Base-by-base conservation (phyloP, 306 rosid species). In the Malus sylvestris region DNA sequence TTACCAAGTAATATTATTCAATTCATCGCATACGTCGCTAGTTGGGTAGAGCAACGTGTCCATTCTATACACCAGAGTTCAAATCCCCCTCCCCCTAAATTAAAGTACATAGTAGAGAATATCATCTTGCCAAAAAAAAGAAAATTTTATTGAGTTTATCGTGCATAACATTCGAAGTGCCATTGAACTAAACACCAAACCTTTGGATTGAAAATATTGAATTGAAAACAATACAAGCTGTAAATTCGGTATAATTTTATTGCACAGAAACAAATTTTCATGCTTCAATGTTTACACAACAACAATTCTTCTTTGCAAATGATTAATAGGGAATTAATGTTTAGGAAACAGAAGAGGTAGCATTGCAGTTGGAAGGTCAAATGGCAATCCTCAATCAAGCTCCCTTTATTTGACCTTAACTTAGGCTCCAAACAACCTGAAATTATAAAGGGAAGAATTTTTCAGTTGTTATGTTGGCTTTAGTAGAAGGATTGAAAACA, bases 341-440 rank as follows among this genome's bases (percentile, higher is more conserved):
- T 19, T 20, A 33, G 8, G 70, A 66, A 35, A 20, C 18, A 27
- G 67, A 29, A 29, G 10, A 29, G n/a, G 40, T 38, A 62, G 18
- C 7, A 29, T 29, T 4, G 9, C 29, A 8, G 29, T 60, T 40
- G 68, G 59, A 42, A 32, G 58, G 19, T 60, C 59, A 27, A 42
- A 60, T 25, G 44, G 42, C 45, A 60, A 58, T 38, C 20, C 38
- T 58, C 55, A 35, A 58, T 46, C 55, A 8, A 15, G 69, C 59
- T 60, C 59, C 69, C 77, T 44, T 25, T 67, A 2, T 44, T 18
- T 40, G 42, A 61, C 69, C 68, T 13, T 18, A 42, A 27, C 25
- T 73, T 30, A 73, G 25, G 42, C 55, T 58, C 59, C 68, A 44
- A 73, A 73, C 20, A 73, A 25, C 68, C 77, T 60, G 77, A 73